Evolutionary conservation across 768 basidiomycete species (phyloP).

Genomic region (Phanerochaete sordida): DNA sequence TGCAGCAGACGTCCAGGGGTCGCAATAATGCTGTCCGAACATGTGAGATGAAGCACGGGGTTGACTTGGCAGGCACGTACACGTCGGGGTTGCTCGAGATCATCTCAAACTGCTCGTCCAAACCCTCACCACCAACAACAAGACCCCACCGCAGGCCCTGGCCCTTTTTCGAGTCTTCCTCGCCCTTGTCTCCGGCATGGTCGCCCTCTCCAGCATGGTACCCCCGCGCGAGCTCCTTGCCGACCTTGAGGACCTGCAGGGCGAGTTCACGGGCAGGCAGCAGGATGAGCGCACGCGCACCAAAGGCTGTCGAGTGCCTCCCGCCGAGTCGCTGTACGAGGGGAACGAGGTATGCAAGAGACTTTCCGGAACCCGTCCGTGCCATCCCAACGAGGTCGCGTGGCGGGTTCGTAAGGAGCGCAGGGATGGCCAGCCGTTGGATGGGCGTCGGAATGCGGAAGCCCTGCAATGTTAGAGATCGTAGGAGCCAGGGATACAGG

Average conservation of each 20-base stretch:
- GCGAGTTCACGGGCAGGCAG: constrained; percentile 94
- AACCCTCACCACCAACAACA: constrained; percentile 90
- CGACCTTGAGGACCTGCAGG: constrained; percentile 89
- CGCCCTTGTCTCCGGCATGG: constrained; percentile 65
- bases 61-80: constrained; percentile 45
- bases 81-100: constrained; percentile 93
- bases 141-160: constrained; percentile 84
- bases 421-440: constrained; percentile 85
- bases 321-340: constrained; percentile 84
- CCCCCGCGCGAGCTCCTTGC: constrained; percentile 88
- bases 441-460: constrained; percentile 96
- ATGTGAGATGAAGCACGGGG: constrained; percentile 2
- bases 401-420: constrained; percentile 78
- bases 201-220: constrained; percentile 57
- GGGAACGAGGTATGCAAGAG: constrained; percentile 93
- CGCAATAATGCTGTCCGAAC: constrained; percentile 77
- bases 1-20: constrained; percentile 98
- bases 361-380: constrained; percentile 96
- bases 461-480: constrained; percentile 86
- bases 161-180: constrained; percentile 48
- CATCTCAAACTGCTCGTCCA: constrained; percentile 97
- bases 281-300: constrained; percentile 83
- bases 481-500: constrained; percentile 77
- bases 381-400: constrained; percentile 98
- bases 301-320: constrained; percentile 73